Percentiles rank a stretch among this genome's conserved stretches.
These are phyloP conservation scores for Porphyrellus cyaneotinctus DNA, from an alignment of 768 basidiomycete genomes.

Conservation along the genomic window DNA sequence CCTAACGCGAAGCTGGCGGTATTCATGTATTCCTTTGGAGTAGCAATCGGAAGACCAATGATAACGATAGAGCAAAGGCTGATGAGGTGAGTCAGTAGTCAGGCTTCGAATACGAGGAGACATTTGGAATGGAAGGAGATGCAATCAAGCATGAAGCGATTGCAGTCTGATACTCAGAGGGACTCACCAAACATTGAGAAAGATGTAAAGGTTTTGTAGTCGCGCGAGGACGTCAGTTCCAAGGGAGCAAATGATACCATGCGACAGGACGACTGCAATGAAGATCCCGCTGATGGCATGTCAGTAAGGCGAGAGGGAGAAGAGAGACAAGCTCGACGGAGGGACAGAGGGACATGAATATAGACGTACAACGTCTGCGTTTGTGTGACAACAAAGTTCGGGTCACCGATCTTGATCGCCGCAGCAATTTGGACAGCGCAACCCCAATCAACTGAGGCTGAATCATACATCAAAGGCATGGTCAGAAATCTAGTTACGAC, in stretches of 20 bases:
- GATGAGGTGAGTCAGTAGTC: neutral
- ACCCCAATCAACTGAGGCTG: constrained; percentile 64
- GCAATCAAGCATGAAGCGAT: neutral
- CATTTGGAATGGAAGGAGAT: neutral
- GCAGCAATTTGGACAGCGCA: constrained; percentile 63
- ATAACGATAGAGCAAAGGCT: constrained; percentile 35
- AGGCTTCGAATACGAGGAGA: neutral
- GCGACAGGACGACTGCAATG: constrained; percentile 53
- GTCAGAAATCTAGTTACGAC: neutral
- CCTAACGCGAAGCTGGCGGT: constrained; percentile 57
- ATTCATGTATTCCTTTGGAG: constrained; percentile 57
- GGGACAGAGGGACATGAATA: neutral
- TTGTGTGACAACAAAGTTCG: constrained; percentile 36
- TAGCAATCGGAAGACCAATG: constrained; percentile 62
- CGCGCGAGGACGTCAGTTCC: constrained; percentile 64
- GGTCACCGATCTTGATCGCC: constrained; percentile 51
- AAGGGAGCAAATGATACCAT: constrained; percentile 63
- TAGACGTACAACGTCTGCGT: constrained; percentile 42
- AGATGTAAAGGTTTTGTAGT: constrained; percentile 64
- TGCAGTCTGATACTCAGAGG: neutral
- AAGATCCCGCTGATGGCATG: constrained; percentile 54
- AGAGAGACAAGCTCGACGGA: neutral
- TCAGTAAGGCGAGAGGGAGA: neutral
- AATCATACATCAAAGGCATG: neutral
- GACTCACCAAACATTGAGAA: constrained; percentile 62